Percentiles rank a stretch among this genome's conserved stretches.
Evolutionary conservation across 2,329 filamentous ascomycete species (phyloP).

Genomic region (Graphium sp.): DNA sequence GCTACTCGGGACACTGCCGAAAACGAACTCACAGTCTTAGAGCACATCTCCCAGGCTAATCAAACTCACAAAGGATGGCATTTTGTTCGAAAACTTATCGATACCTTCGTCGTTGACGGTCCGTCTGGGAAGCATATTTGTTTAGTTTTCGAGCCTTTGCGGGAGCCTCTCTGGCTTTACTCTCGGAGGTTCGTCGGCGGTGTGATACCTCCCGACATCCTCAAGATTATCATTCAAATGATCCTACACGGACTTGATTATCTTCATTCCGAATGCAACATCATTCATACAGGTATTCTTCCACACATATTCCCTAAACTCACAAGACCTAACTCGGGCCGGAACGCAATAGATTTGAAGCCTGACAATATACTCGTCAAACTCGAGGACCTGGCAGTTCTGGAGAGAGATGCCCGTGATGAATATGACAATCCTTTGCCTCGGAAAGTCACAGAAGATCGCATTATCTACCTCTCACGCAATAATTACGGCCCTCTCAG

Average conservation of each 20-base stretch:
- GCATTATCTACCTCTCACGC: slow-evolving; percentile 9
- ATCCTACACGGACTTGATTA: slow-evolving; percentile 9
- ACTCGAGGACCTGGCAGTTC: slow-evolving; percentile 7
- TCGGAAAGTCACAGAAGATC: slow-evolving; percentile 6
- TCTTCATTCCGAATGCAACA: slow-evolving; percentile 8
- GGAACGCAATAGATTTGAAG: slow-evolving; percentile 9
- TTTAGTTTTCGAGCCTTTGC: slow-evolving; percentile 8
- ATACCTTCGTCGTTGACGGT: slow-evolving; percentile 6
- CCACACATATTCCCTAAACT: not conserved
- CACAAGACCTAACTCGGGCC: no score
- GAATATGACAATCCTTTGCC: slow-evolving; percentile 9
- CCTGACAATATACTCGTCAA: slow-evolving; percentile 9
- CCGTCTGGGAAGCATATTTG: slow-evolving; percentile 6
- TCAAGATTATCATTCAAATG: slow-evolving; percentile 9
- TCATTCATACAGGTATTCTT: slow-evolving; percentile 9
- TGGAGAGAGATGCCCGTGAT: slow-evolving; percentile 7
- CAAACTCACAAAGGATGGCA: slow-evolving; percentile 8
- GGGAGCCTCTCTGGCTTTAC: slow-evolving; percentile 11
- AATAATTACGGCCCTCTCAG: slow-evolving; percentile 8
- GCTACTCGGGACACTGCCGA: not conserved
- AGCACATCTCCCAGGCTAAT: slow-evolving; percentile 6
- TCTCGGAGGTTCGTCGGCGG: slow-evolving; percentile 7
- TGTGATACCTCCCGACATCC: slow-evolving; percentile 7
- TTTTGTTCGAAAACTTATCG: slow-evolving; percentile 8
- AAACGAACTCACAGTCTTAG: slow-evolving; percentile 7